Percentiles rank a stretch among this genome's conserved stretches.
These are phyloP conservation scores for Saururus chinensis DNA, from an alignment of 164 flowering plant species.

Conservation along the genomic window DNA sequence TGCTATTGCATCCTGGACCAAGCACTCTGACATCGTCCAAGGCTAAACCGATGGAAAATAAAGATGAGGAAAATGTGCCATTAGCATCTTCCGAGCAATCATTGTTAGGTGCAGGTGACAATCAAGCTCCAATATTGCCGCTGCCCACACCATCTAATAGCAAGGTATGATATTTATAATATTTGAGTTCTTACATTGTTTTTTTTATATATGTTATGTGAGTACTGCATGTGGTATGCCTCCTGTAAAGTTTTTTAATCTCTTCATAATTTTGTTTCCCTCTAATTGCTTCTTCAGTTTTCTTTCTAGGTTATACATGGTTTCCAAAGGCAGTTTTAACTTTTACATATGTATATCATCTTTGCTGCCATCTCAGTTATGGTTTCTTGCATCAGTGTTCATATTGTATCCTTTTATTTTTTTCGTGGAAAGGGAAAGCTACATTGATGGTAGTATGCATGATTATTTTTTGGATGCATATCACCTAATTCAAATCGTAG, in stretches of 20 bases:
- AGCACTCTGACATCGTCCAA: conserved; percentile 29
- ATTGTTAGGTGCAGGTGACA: conserved; percentile 27
- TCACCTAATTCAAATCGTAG: background rate
- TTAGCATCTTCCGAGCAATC: conserved; percentile 25
- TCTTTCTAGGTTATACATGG: too few relatives aligned
- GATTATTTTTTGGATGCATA: background rate
- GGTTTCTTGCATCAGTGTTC: background rate
- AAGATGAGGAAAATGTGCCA: conserved; percentile 67
- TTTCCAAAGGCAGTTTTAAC: background rate
- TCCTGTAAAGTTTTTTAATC: background rate
- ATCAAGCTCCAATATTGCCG: conserved; percentile 69
- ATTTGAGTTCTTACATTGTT: background rate
- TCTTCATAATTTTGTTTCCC: background rate
- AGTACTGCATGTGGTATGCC: background rate
- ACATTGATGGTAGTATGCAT: background rate
- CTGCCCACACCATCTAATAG: conserved; percentile 33
- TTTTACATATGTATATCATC: background rate
- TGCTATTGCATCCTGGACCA: conserved; percentile 53
- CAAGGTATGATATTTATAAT: conserved; percentile 27
- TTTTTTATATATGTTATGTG: background rate
- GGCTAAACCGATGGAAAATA: conserved; percentile 30
- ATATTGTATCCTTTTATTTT: background rate
- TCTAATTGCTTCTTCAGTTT: too few relatives aligned
- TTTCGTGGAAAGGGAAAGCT: background rate
- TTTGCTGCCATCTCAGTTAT: background rate